These are phyloP conservation scores for Calonectria leucothoes DNA, from an alignment of 2,329 filamentous ascomycete genomes.

Conservation along the genomic window DNA sequence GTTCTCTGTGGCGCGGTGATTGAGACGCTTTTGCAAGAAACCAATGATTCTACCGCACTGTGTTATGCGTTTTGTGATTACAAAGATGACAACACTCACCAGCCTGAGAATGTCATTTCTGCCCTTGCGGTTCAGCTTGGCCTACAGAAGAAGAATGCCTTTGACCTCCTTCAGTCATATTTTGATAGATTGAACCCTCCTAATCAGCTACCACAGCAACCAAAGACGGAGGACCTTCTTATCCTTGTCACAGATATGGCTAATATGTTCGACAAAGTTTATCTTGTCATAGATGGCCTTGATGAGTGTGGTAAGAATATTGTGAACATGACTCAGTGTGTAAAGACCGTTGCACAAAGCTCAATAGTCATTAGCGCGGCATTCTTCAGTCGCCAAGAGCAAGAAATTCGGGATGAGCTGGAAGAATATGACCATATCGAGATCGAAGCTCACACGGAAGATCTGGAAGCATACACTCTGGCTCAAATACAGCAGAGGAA, in stretches of 20 bases:
- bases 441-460: conserved; percentile 15
- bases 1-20: neutral
- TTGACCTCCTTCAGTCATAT: conserved; percentile 16
- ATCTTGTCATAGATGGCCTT: conserved; percentile 11
- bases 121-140: conserved; percentile 21
- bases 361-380: neutral
- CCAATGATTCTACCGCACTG: neutral
- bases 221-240: neutral
- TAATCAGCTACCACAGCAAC: neutral
- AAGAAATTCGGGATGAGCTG: conserved; percentile 1
- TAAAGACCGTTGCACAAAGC: neutral
- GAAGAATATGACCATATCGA: conserved; percentile 8
- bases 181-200: neutral
- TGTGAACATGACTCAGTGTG: neutral
- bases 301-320: conserved; percentile 21
- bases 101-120: conserved; percentile 13
- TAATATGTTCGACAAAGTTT: neutral
- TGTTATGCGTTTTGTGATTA: conserved; percentile 23
- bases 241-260: conserved; percentile 1
- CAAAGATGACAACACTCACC: neutral
- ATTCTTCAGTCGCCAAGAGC: conserved; percentile 17
- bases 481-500: conserved; percentile 9
- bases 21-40: neutral
- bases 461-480: conserved; percentile 13
- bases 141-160: conserved; percentile 8